A percentile compares a stretch with the other conserved stretches of the same genome.
Conservation (phyloP, 2,329 filamentous ascomycete species). For the Scolecobasidium constrictum region DNA sequence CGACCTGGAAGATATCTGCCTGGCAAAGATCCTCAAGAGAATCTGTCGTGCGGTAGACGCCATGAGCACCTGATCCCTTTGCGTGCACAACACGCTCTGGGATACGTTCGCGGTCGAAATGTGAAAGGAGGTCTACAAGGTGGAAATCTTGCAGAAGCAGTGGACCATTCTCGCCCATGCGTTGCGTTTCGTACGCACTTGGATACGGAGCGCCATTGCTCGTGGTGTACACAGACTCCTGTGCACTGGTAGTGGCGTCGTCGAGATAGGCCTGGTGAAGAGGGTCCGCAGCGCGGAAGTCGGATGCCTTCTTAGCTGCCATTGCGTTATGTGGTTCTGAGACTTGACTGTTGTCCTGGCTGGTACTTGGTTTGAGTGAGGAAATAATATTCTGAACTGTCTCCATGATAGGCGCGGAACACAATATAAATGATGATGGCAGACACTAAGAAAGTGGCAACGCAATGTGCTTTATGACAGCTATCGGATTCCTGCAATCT, state of each 20-base stretch:
- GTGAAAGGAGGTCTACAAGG: conserved; percentile 37
- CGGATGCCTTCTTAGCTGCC: too few relatives aligned
- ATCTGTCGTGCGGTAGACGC: conserved; percentile 36
- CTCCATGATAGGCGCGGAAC: too few relatives aligned
- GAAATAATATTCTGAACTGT: too few relatives aligned
- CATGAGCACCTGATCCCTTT: conserved; percentile 38
- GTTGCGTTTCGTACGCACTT: conserved; percentile 47
- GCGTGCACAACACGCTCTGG: conserved; percentile 41
- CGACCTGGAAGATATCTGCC: conserved; percentile 42
- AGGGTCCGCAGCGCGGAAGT: too few relatives aligned
- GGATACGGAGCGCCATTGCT: conserved; percentile 46
- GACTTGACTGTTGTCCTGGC: too few relatives aligned
- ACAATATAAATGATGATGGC: too few relatives aligned
- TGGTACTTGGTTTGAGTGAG: too few relatives aligned
- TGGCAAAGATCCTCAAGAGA: conserved; percentile 33
- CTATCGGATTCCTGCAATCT: too few relatives aligned
- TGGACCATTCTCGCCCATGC: conserved; percentile 46
- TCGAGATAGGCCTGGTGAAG: conserved; percentile 31
- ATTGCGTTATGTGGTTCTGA: too few relatives aligned
- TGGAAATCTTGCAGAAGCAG: conserved; percentile 45
- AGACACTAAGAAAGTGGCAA: too few relatives aligned
- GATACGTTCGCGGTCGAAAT: conserved; percentile 40
- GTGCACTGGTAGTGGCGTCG: conserved; percentile 31
- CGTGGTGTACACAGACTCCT: conserved; percentile 42
- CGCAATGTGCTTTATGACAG: too few relatives aligned